Evolutionary conservation across 2,329 filamentous ascomycete genomes (phyloP), one percentile per base, ranked within the genome.

Genomic region (Fusarium mangiferae): DNA sequence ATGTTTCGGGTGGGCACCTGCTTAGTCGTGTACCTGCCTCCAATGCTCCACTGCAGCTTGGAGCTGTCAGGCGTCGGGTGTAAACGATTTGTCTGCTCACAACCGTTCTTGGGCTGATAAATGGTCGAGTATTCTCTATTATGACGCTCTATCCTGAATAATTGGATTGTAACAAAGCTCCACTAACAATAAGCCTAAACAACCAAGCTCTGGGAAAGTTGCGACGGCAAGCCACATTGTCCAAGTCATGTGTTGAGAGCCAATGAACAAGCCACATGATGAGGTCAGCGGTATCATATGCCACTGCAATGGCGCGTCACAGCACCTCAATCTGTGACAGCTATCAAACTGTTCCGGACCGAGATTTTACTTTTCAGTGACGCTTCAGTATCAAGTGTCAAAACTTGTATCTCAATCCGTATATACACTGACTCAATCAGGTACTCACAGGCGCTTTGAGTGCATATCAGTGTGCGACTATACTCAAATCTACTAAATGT

Each of bases 281-380:
- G 72, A 75, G 68, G 72, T 74, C 63, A 74, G 62, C 52, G 67
- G 33, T 46, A 55, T 46, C 6, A 10, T 35, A 64, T 42, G 65
- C 66, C 65, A 69, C 65, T 51, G n/a, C 22, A 26, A 46, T 48
- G 24, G 52, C 33, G 44, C 51, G 44, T 67, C 44, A 30, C 58
- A 67, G 52, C 48, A 67, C 28, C 62, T 68, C 44, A 22, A n/a
- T 46, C 45, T 60, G 35, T 61, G 33, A 35, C 52, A 68, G 28
- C 20, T 46, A 42, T 51, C 56, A 59, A 59, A 59, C 56, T 51
- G 42, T n/a, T 24, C 55, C 42, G 56, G 42, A 30, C 26, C 42
- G 30, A 49, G n/a, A 30, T 20, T 18, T 59, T 20, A 17, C 28
- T 20, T 30, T 42, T 35, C 85, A 36, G 86, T 87, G 42, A 87